Base-by-base conservation (phyloP, 305 asterid genomes). In the Fraxinus sp. region DNA sequence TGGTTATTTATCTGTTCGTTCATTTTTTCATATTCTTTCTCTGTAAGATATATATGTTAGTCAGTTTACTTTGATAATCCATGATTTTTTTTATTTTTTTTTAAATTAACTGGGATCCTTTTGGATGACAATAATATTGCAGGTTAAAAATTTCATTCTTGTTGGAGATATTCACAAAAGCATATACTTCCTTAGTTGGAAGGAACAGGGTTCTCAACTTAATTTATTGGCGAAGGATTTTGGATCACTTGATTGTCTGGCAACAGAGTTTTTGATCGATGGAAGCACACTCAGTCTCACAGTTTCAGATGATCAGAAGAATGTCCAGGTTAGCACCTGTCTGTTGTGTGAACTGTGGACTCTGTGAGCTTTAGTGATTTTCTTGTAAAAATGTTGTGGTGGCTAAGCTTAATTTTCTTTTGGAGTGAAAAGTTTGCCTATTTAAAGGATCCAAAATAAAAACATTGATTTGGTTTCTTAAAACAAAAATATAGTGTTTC, bases 221-320 rank as follows among this genome's bases (percentile, higher is more conserved):
- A 92, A 80, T 85, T 88, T 96, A 87, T 83, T 96, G 92, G 97
- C 98, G 0, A 96, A 96, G 87, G 99, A 96, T 87, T 96, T 96
- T 86, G 97, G 98, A n/a, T 89, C 95, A 22, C 98, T 96, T 79
- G 98, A 96, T 89, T 93, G 98, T 86, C 89, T 94, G 81, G 97
- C 98, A 26, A 94, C 99, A 20, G 99, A 96, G 79, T 94, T 96
- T 88, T 89, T 96, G 88, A 96, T 96, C 2, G 99, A 96, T 85
- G 99, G 97, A 86, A 94, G 96, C 89, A 96, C 98, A 5, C 98
- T 96, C 78, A 94, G 98, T 87, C 99, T 96, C 79, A 86, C 88
- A 76, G 99, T 96, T 86, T 94, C 99, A 70, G 99, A 96, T 87
- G 97, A 96, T 72, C 98, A 96, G 87, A 96, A 94, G 89, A 96